phyloP scores from a whole-genome alignment of 345 rosid species.

The Arabis alpina region DNA sequence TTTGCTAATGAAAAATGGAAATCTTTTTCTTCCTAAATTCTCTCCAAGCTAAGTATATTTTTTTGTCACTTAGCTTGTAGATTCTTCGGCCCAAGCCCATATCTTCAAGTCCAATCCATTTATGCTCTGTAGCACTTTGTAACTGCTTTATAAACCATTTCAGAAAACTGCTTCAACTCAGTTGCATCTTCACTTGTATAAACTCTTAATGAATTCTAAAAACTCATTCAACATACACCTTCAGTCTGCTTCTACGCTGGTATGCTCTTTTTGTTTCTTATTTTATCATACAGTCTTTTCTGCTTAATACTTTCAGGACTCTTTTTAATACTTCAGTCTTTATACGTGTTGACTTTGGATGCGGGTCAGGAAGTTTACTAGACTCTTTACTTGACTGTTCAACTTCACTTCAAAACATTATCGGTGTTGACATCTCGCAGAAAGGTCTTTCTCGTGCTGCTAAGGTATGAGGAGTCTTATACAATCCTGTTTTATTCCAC shows the following conservation, averaged over 20 bases:
- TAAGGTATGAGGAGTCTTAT: constrained; percentile 53
- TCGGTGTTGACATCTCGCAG: constrained; percentile 81
- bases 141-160: too few relatives aligned
- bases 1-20: too few relatives aligned
- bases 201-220: too few relatives aligned
- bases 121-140: too few relatives aligned
- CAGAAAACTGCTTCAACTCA: too few relatives aligned
- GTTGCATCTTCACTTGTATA: too few relatives aligned
- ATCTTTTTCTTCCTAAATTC: too few relatives aligned
- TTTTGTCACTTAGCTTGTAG: too few relatives aligned
- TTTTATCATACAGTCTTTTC: not conserved
- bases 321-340: not conserved
- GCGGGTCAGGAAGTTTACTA: constrained; percentile 91
- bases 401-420: constrained; percentile 67
- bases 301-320: not conserved
- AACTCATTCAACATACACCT: too few relatives aligned
- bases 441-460: constrained; percentile 90
- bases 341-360: constrained; percentile 63
- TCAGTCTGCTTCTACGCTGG: constrained; percentile 81
- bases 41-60: too few relatives aligned
- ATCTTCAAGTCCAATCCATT: too few relatives aligned
- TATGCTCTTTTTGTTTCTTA: constrained; percentile 34
- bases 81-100: too few relatives aligned
- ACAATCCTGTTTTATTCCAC: not conserved
- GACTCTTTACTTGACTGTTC: constrained; percentile 78